Conservation (phyloP, 2,329 filamentous ascomycete species). For the Pestalotiopsis sp. region DNA sequence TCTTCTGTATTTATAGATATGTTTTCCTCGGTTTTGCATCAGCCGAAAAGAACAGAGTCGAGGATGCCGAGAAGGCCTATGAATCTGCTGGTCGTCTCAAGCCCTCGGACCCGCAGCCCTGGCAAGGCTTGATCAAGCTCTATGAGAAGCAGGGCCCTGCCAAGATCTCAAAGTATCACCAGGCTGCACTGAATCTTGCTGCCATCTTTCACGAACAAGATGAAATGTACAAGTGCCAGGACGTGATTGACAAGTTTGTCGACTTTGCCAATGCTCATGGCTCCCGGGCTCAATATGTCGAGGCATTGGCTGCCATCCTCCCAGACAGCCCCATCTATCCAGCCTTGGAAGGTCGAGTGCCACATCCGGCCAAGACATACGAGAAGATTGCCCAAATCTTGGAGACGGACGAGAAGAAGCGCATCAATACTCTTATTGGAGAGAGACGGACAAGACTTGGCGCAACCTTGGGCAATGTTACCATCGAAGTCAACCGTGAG, state of each 20-base stretch:
- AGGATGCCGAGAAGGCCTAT: conserved; percentile 79
- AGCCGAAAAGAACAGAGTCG: conserved; percentile 72
- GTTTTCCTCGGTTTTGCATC: conserved; percentile 87
- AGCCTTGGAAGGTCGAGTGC: conserved; percentile 81
- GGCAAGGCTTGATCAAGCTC: conserved; percentile 85
- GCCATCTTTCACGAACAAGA: conserved; percentile 71
- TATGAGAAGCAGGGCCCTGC: conserved; percentile 76
- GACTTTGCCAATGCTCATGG: conserved; percentile 74
- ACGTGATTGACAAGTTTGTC: conserved; percentile 78
- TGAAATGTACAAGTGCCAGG: conserved; percentile 64
- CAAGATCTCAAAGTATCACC: conserved; percentile 74
- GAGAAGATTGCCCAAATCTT: conserved; percentile 80
- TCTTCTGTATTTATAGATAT: conserved; percentile 48
- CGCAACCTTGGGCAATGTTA: conserved; percentile 81
- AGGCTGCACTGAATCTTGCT: conserved; percentile 73
- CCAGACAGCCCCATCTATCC: conserved; percentile 81
- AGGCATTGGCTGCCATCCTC: conserved; percentile 74
- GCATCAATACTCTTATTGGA: conserved; percentile 86
- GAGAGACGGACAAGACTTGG: conserved; percentile 87
- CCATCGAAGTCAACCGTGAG: conserved; percentile 83
- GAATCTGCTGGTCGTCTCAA: conserved; percentile 71
- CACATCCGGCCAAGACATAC: conserved; percentile 79
- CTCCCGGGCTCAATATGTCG: conserved; percentile 71
- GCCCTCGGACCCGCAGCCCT: conserved; percentile 78
- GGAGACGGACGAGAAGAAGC: conserved; percentile 84